phyloP scores from a whole-genome alignment of 139 green algal species.

The Chlamydomonas incerta region DNA sequence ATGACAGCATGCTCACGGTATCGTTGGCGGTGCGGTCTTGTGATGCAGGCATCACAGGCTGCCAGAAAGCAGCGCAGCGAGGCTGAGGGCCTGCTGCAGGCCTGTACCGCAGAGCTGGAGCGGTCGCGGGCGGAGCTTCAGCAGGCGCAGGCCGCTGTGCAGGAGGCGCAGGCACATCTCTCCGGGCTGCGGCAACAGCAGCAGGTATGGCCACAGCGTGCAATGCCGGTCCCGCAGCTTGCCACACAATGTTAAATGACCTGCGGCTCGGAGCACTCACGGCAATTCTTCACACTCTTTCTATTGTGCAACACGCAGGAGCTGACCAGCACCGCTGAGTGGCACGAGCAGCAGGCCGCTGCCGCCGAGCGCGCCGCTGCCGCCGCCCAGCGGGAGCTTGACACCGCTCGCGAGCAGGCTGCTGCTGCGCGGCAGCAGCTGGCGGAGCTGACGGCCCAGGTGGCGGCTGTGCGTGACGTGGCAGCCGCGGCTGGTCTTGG shows the following conservation, averaged over 20 bases:
- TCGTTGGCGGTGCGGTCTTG: no score
- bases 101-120: conserved; percentile 25
- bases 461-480: background rate
- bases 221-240: no score
- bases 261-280: no score
- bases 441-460: background rate
- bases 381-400: conserved; percentile 9
- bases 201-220: no score
- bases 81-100: conserved; percentile 24
- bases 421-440: conserved; percentile 28
- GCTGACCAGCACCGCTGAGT: background rate
- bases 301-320: background rate
- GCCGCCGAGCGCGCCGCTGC: background rate
- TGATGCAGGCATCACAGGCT: background rate
- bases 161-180: background rate
- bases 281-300: no score
- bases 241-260: no score
- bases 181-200: conserved; percentile 13
- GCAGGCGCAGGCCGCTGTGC: conserved; percentile 12
- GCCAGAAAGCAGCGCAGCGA: conserved; percentile 18
- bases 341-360: conserved; percentile 32
- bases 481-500: no score
- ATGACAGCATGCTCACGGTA: no score
- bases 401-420: background rate
- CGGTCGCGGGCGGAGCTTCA: conserved; percentile 28